Conservation (phyloP, 129 eudicot species). For the Helianthus annuus region DNA sequence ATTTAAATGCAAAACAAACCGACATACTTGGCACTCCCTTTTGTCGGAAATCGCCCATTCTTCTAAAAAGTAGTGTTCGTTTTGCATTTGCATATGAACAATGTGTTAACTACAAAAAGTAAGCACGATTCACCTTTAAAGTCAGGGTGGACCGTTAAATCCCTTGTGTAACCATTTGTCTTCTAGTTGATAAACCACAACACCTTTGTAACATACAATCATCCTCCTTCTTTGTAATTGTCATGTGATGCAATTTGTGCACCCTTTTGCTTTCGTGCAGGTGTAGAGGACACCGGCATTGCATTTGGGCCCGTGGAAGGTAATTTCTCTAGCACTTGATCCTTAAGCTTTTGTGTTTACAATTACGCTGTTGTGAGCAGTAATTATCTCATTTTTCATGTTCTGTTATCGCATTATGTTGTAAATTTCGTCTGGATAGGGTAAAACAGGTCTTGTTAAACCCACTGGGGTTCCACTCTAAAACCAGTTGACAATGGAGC, state of each 20-base stretch:
- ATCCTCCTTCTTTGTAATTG: neutral
- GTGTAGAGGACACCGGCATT: constrained; percentile 57
- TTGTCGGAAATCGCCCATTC: neutral
- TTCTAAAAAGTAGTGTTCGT: neutral
- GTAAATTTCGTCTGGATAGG: neutral
- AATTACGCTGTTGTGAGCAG: neutral
- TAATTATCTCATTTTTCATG: neutral
- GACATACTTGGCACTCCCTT: neutral
- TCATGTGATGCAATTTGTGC: neutral
- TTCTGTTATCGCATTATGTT: constrained; percentile 1
- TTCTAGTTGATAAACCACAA: neutral
- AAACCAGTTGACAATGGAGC: too few relatives aligned
- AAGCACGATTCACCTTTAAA: neutral
- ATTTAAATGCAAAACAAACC: constrained; percentile 1
- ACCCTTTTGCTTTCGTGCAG: constrained; percentile 36
- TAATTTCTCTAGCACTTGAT: constrained; percentile 11
- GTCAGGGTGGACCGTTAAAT: neutral
- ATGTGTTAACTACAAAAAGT: neutral
- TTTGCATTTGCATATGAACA: neutral
- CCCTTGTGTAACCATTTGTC: neutral
- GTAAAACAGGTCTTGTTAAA: neutral
- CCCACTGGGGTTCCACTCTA: too few relatives aligned
- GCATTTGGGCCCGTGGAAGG: constrained; percentile 68
- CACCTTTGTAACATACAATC: neutral
- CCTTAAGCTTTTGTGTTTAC: neutral